Percentiles rank a stretch among this genome's conserved stretches.
These are phyloP conservation scores for Ophiocordyceps sinensis DNA, from an alignment of 2,329 filamentous ascomycete genomes.

Conservation along the genomic window DNA sequence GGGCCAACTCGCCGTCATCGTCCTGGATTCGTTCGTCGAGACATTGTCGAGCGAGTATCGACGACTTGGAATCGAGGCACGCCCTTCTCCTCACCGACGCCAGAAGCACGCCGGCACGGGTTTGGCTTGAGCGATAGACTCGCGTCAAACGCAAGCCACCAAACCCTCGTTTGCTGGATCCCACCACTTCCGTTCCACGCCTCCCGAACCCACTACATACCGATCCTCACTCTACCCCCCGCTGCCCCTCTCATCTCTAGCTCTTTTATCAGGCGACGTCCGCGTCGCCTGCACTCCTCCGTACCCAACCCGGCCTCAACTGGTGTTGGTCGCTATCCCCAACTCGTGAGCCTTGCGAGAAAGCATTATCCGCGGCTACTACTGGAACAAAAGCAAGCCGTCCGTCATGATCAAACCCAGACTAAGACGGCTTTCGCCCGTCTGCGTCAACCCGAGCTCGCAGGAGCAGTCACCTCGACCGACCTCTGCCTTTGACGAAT, in stretches of 20 bases:
- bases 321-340: background rate
- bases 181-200: background rate
- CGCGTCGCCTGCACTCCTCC: background rate
- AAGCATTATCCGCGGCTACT: background rate
- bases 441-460: constrained; percentile 26
- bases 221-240: constrained; percentile 5
- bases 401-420: constrained; percentile 29
- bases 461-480: constrained; percentile 28
- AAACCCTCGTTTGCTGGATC: constrained; percentile 6
- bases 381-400: background rate
- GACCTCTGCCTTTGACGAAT: constrained; percentile 24
- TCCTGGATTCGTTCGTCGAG: too few relatives aligned
- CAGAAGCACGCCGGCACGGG: constrained; percentile 1
- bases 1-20: too few relatives aligned
- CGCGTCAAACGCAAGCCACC: constrained; percentile 8
- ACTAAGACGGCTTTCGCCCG: constrained; percentile 28
- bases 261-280: constrained; percentile 1
- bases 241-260: constrained; percentile 1
- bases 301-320: background rate
- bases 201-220: constrained; percentile 7
- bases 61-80: too few relatives aligned
- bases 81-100: background rate
- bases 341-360: background rate
- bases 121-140: constrained; percentile 6
- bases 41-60: too few relatives aligned